phyloP scores from a whole-genome alignment of 2,329 filamentous ascomycete species.

The Diplodia sapinea region DNA sequence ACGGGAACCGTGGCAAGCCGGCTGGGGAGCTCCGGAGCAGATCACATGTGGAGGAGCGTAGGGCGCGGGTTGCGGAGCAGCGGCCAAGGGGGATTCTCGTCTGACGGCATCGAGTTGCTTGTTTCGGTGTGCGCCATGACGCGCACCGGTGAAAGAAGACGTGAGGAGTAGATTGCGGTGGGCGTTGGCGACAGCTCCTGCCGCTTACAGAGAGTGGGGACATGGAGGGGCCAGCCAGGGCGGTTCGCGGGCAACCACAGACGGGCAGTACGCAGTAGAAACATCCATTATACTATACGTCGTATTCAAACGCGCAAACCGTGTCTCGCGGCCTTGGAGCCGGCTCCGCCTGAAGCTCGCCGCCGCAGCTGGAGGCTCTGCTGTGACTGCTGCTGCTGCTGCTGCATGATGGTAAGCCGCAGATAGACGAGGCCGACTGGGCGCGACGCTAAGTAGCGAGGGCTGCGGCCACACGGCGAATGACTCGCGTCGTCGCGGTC shows the following conservation, averaged over 20 bases:
- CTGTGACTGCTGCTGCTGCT: neutral
- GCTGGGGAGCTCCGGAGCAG: constrained; percentile 14
- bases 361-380: constrained; percentile 13
- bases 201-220: constrained; percentile 1
- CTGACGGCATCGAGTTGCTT: constrained; percentile 20
- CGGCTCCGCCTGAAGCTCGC: neutral
- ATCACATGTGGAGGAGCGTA: constrained; percentile 29
- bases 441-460: neutral
- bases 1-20: constrained; percentile 30
- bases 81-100: constrained; percentile 14
- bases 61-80: constrained; percentile 27
- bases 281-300: neutral
- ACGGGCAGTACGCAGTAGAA: neutral
- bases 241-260: neutral
- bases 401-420: constrained; percentile 19
- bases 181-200: neutral
- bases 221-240: neutral
- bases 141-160: constrained; percentile 10
- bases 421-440: constrained; percentile 18
- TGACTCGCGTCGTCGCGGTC: constrained; percentile 2
- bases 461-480: neutral
- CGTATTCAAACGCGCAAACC: neutral
- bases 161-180: neutral
- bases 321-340: neutral
- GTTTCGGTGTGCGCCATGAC: constrained; percentile 13